A percentile compares a stretch with the other conserved stretches of the same genome.
Evolutionary conservation across 768 basidiomycete genomes (phyloP).

Genomic region (Sporobolomyces roseus): DNA sequence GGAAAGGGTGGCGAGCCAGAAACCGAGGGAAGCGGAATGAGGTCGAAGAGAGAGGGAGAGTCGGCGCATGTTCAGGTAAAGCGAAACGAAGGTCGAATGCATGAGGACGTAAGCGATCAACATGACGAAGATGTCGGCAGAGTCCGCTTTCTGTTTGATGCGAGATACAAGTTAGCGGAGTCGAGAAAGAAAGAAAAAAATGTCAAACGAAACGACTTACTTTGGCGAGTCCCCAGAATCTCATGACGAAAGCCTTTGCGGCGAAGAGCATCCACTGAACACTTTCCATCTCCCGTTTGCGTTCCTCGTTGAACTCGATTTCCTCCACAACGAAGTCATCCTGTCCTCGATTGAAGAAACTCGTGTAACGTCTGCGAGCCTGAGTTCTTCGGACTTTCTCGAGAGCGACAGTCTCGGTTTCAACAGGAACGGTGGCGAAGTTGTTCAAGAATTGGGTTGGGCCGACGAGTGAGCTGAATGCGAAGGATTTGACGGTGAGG

Average conservation of each 20-base stretch:
- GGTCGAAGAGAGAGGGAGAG: conserved; percentile 50
- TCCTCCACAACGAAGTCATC: conserved; percentile 44
- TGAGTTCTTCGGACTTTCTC: conserved; percentile 24
- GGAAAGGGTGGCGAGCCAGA: conserved; percentile 58
- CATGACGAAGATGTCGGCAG: conserved; percentile 90
- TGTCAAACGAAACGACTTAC: conserved; percentile 48
- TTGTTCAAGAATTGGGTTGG: conserved; percentile 29
- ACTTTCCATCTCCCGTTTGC: conserved; percentile 70
- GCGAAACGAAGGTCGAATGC: conserved; percentile 89
- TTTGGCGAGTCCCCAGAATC: conserved; percentile 84
- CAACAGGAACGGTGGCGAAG: conserved; percentile 16
- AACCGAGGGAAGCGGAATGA: conserved; percentile 31
- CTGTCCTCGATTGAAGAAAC: conserved; percentile 36
- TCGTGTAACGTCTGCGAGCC: conserved; percentile 26
- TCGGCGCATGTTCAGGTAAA: conserved; percentile 80
- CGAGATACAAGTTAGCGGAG: too few relatives aligned
- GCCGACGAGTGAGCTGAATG: conserved; percentile 31
- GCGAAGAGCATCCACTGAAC: conserved; percentile 90
- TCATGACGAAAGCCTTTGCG: conserved; percentile 63
- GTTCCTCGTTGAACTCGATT: conserved; percentile 56
- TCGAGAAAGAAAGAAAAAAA: too few relatives aligned
- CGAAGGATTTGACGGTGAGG: conserved; percentile 36
- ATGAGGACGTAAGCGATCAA: conserved; percentile 89
- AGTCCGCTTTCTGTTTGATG: conserved; percentile 93
- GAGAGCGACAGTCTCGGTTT: conserved; percentile 34